Conservation (phyloP, 306 rosid genomes). For the Vigna trinervia region DNA sequence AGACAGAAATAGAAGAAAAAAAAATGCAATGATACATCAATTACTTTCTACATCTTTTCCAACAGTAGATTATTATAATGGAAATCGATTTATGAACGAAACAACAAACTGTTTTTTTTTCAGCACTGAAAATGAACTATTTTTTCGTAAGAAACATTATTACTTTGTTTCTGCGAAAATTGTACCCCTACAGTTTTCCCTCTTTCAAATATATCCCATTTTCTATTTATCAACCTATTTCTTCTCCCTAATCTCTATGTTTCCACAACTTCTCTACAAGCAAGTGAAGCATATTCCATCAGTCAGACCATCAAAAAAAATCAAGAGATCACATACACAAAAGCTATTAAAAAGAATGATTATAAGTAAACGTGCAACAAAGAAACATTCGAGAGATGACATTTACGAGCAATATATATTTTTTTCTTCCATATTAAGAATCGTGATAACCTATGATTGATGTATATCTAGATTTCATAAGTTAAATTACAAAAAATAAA, state of each 20-base stretch:
- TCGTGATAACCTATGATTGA: conserved; percentile 40
- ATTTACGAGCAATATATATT: conserved; percentile 15
- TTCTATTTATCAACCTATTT: not conserved
- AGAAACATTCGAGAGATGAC: conserved; percentile 13
- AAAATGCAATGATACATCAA: not conserved
- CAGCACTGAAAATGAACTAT: not conserved
- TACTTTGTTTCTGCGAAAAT: not conserved
- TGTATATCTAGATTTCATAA: conserved; percentile 38
- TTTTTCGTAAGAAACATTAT: not conserved
- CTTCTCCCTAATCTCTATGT: too few relatives aligned
- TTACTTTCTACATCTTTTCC: not conserved
- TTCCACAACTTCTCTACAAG: not conserved
- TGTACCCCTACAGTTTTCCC: too few relatives aligned
- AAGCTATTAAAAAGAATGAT: not conserved
- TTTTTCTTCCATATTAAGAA: conserved; percentile 11
- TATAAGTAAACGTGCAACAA: not conserved
- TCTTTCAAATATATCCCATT: not conserved
- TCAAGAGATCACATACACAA: too few relatives aligned
- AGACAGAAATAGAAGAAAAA: not conserved
- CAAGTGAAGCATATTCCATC: not conserved
- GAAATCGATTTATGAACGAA: not conserved
- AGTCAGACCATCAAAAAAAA: not conserved
- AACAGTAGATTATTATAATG: not conserved
- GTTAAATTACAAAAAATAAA: conserved; percentile 38
- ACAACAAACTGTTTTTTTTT: not conserved